Base-by-base conservation (phyloP, 2,329 filamentous ascomycete species). In the Diaporthe vexans region DNA sequence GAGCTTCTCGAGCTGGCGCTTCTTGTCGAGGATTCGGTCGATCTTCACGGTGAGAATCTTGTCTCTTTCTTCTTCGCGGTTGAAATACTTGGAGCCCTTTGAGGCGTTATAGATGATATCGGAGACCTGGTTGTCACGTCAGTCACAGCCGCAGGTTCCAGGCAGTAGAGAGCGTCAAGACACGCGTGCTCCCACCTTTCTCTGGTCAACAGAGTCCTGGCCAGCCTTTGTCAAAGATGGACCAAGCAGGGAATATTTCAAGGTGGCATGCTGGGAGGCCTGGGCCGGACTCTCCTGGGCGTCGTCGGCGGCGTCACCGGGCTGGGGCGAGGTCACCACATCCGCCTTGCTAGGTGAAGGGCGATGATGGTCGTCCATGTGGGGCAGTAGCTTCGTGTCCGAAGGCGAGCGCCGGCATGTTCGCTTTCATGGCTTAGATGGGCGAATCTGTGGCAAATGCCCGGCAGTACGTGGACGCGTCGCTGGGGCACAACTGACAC, bases 31-130 rank as follows among this genome's bases (percentile, higher is more conserved):
- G 73, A 98, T 96, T 56, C 90, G 89, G 71, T 92, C 91, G 78
- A 98, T 98, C 83, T 97, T 98, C 73, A 92, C 88, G 0, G 96
- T 98, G 26, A 98, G 89, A 58, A 90, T 88, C 79, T 93, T 93
- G 85, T 98, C 96, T 79, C 92, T 93, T 73, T 86, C 88, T 81
- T 98, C 93, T 83, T 99, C 97, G 75, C 95, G 94, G 78, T 93
- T 94, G 88, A 98, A 99, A 85, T 93, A 99, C 82, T 98, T 98
- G 78, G 95, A 97, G 63, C 97, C 97, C 81, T 97, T 98, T 21
- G 95, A 98, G 15, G 95, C 95, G 82, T 97, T 95, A 85, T 98
- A 98, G 75, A 99, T 99, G 78, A 98, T 93, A 79, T 98, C 95
- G 3, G 95, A 97, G 67, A 99, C 95, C 91, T 93, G 67, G 57